Conservation (phyloP, 805 yeast species). For the Starmerella davenportii region DNA sequence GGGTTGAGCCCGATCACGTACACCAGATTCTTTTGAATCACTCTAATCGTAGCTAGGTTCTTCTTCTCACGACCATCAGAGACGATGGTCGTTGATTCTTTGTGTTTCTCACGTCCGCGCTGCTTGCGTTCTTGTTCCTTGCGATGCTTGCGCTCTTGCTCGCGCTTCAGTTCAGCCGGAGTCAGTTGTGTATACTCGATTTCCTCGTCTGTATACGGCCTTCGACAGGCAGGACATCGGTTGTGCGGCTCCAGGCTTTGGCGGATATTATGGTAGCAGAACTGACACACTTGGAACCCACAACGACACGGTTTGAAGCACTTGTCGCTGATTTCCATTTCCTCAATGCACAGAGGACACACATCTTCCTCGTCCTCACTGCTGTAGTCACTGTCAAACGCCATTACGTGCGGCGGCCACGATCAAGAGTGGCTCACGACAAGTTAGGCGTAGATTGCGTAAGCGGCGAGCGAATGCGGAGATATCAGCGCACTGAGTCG, state of each 20-base stretch:
- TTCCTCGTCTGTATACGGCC: slow-evolving; percentile 80
- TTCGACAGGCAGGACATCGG: slow-evolving; percentile 92
- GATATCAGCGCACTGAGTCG: background rate
- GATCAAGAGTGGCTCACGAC: too few species aligned
- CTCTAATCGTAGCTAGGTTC: slow-evolving; percentile 91
- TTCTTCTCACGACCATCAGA: slow-evolving; percentile 37
- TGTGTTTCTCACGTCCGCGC: slow-evolving; percentile 82
- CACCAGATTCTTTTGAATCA: slow-evolving; percentile 92
- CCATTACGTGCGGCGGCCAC: slow-evolving; percentile 1
- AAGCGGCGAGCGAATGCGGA: background rate
- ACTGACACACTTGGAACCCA: slow-evolving; percentile 96
- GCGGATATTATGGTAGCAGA: slow-evolving; percentile 90
- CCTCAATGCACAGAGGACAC: slow-evolving; percentile 92
- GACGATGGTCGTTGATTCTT: slow-evolving; percentile 33
- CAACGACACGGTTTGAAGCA: slow-evolving; percentile 99
- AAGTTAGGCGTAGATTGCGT: background rate
- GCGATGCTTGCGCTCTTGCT: slow-evolving; percentile 62
- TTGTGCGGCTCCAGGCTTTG: slow-evolving; percentile 92
- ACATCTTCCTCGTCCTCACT: slow-evolving; percentile 69
- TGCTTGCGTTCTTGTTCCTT: slow-evolving; percentile 58
- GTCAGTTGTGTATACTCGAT: slow-evolving; percentile 74
- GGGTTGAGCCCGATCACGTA: slow-evolving; percentile 92
- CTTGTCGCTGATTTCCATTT: slow-evolving; percentile 89
- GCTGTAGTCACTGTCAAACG: slow-evolving; percentile 34
- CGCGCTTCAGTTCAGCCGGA: slow-evolving; percentile 71